Evolutionary conservation across 345 rosid species (phyloP), one percentile per base, ranked within the genome.

Genomic region (Raphanus sativus): DNA sequence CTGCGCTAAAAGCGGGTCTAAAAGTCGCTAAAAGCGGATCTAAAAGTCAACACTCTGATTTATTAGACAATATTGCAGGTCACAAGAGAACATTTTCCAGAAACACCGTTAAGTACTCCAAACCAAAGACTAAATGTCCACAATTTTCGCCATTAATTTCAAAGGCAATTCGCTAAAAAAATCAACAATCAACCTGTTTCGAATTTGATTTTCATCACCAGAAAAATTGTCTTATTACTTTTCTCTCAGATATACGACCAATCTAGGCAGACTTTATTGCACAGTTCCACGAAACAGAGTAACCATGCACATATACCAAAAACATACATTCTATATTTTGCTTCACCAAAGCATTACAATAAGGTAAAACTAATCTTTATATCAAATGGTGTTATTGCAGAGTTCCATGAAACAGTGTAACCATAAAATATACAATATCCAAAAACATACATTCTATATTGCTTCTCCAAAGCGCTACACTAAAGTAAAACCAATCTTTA

Each of bases 301-400:
- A 42, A 42, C 50, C 52, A 42, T 42, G 4, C 15, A 42, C 2
- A 16, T 62, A 45, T 59, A 75, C 40, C 73, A 9, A 59, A 45
- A 45, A 60, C 54, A 75, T 75, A n/a, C 11, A 21, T 13, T 60
- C 59, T 45, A 48, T 68, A 75, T 9, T 58, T 32, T 42, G 74
- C 79, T 68, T 68, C 54, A 68, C 34, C 10, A 12, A 4, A 30
- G 13, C 55, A 75, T 21, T 30, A 69, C 64, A 62, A 9, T 3
- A 62, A 24, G 4, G 15, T 15, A 40, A 24, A 38, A 8, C 17
- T 25, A 77, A 77, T 70, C 8, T 11, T 38, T 28, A 40, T 11
- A 25, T 10, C 25, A 36, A 75, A 75, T 67, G 61, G 30, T 42
- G 48, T 40, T 40, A 40, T 40, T 40, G 15, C 4, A 42, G 2